Base-by-base conservation (phyloP, 352 stramenopile species). In the Globisporangium takayamanum region DNA sequence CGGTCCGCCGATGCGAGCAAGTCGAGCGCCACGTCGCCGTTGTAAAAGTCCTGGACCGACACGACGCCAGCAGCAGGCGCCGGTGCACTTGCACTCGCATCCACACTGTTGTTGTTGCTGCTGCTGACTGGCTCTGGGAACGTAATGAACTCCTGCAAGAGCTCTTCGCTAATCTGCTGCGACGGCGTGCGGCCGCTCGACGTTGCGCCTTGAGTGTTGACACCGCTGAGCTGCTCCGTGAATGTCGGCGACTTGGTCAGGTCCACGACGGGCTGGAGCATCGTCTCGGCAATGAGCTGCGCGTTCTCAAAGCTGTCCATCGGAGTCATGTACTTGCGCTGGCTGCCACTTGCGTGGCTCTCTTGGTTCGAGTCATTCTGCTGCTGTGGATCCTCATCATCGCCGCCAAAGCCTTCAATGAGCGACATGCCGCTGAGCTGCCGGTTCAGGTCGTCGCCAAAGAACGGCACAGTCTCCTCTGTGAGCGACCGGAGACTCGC, bases 21-120 rank as follows among this genome's bases (percentile, higher is more conserved):
- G 56, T 80, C 73, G 48, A 80, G 67, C 26, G 72, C 63, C 16
- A 80, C 60, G 58, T 72, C 44, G 26, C 55, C 57, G 61, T 69
- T 84, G 64, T 84, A 84, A 41, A 84, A 84, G 30, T 84, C 75
- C 36, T 82, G 75, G 49, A 69, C 75, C 37, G 75, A 78, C 64
- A 84, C 72, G 16, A 67, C 80, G n/a, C 65, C 67, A 52, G 51
- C 55, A 7, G 28, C 33, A 22, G 18, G 7, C 4, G 15, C 50
- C 7, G 50, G 50, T n/a, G 22, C 50, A 45, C 68, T 56, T 39
- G 60, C 50, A 5, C 53, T 26, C 6, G 8, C 46, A 28, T 22
- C 42, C 22, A 56, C 10, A 30, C 54, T 50, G 46, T 2, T 5
- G 14, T 12, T 15, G 33, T 12, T 36, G 66, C 66, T 20, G 72